Base-by-base conservation (phyloP, 352 stramenopile species). In the Hyaloperonospora brassicae region DNA sequence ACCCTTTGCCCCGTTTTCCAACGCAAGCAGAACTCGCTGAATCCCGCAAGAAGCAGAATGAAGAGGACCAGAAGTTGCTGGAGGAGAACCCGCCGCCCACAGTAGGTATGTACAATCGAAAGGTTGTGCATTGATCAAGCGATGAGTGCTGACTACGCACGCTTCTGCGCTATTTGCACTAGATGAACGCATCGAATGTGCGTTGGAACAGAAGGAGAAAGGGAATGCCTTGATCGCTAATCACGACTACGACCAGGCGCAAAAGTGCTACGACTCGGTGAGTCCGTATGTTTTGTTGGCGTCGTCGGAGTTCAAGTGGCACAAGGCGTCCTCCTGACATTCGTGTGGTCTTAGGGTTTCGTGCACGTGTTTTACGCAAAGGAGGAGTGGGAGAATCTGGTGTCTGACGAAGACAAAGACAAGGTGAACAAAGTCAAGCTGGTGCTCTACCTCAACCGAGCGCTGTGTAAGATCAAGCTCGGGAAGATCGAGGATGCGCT, bases 261-360 rank as follows among this genome's bases (percentile, higher is more conserved):
- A 93, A 63, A 90, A 89, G 55, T 81, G 82, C 58, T 93, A 93
- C 61, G 83, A 93, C 56, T 87, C 83, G 66, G 83, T 92, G 50
- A 22, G 56, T 50, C 31, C 56, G 2, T 0, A 1, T 14, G 30
- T 5, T 11, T 12, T 17, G 6, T 17, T 47, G 23, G 6, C 9
- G 14, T 54, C 2, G 1, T 17, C 24, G 23, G 2, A 14, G 5
- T 22, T 23, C 8, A n/a, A 14, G 21, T 44, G 11, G 27, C 8
- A 34, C 4, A 8, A 42, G 36, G n/a, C 4, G 11, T 42, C n/a
- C 17, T 17, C 5, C n/a, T 42, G 11, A 42, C n/a, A 42, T 51
- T 8, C 39, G 39, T 49, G 4, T 42, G 41, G 14, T 55, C 7
- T 23, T 21, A 92, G 82, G 82, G 80, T 5, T 93, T 93, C 47